Percentiles rank a stretch among this genome's conserved stretches.
Evolutionary conservation across 2,329 filamentous ascomycete genomes (phyloP).

Genomic region (Nemania sp.): DNA sequence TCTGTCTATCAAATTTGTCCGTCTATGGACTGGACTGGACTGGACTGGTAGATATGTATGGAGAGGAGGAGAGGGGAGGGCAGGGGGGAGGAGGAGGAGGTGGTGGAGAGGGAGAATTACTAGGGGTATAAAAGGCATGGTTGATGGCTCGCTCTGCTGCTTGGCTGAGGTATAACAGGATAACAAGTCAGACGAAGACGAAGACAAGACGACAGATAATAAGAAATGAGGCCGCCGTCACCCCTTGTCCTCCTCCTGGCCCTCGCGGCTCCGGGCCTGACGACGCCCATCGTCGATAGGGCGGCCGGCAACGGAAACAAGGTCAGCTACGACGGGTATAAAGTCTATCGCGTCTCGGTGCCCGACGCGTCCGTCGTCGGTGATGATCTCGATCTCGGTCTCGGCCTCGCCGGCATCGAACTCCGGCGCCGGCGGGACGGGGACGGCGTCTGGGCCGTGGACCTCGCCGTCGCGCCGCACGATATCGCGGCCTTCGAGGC

Average conservation of each 20-base stretch:
- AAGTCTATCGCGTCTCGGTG: conserved; percentile 39
- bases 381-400: no score
- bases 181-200: neutral
- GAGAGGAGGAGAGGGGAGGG: neutral
- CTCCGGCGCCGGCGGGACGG: conserved; percentile 29
- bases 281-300: neutral
- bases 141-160: no score
- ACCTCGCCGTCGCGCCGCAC: conserved; percentile 41
- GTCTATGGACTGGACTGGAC: no score
- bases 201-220: neutral
- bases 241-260: conserved; percentile 17
- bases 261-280: neutral
- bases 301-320: conserved; percentile 1
- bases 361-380: conserved; percentile 23
- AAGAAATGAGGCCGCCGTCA: conserved; percentile 24
- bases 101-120: neutral
- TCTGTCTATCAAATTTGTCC: no score
- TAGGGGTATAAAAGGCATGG: no score
- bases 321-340: conserved; percentile 42
- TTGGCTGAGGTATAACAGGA: neutral
- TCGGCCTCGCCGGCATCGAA: conserved; percentile 35
- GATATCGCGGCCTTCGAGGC: conserved; percentile 37
- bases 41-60: neutral
- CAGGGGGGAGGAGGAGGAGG: neutral
- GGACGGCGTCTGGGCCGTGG: conserved; percentile 26